phyloP scores from a whole-genome alignment of 1,139 yeast genomes.

The Yamadazyma blattariae region DNA sequence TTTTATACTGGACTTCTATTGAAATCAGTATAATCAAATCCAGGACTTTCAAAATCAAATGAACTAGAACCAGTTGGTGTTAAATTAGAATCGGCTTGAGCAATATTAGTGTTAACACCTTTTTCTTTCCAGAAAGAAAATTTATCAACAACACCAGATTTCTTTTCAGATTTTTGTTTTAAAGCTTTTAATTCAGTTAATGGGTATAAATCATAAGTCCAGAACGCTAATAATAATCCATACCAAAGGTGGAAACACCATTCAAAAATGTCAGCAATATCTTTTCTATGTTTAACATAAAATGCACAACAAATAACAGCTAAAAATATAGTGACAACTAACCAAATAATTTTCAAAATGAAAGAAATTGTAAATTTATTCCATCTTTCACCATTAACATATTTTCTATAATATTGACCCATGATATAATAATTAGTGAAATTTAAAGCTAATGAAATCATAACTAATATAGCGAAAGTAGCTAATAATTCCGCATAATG shows the following conservation, averaged over 20 bases:
- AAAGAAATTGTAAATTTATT: constrained; percentile 31
- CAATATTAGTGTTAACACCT: constrained; percentile 8
- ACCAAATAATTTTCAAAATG: constrained; percentile 29
- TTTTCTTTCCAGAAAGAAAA: constrained; percentile 13
- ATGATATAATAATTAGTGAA: constrained; percentile 30
- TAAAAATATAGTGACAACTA: constrained; percentile 24
- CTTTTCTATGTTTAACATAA: constrained; percentile 20
- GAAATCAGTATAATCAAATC: constrained; percentile 13
- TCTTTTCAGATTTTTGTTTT: constrained; percentile 7
- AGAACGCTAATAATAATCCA: constrained; percentile 31
- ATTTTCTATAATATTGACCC: constrained; percentile 30
- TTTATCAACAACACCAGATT: constrained; percentile 6
- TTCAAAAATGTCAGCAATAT: constrained; percentile 27
- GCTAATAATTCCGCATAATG: constrained; percentile 26
- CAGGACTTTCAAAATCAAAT: constrained; percentile 14
- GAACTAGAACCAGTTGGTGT: constrained; percentile 13
- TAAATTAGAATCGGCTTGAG: constrained; percentile 11
- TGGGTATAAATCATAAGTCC: constrained; percentile 38
- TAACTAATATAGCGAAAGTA: constrained; percentile 24
- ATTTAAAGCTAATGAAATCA: constrained; percentile 23
- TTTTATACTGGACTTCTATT: constrained; percentile 8
- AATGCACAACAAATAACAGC: constrained; percentile 27
- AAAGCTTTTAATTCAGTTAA: constrained; percentile 24
- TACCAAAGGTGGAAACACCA: constrained; percentile 40
- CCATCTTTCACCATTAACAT: constrained; percentile 31